Conservation (phyloP, 768 basidiomycete genomes). For the Boletales sp. region DNA sequence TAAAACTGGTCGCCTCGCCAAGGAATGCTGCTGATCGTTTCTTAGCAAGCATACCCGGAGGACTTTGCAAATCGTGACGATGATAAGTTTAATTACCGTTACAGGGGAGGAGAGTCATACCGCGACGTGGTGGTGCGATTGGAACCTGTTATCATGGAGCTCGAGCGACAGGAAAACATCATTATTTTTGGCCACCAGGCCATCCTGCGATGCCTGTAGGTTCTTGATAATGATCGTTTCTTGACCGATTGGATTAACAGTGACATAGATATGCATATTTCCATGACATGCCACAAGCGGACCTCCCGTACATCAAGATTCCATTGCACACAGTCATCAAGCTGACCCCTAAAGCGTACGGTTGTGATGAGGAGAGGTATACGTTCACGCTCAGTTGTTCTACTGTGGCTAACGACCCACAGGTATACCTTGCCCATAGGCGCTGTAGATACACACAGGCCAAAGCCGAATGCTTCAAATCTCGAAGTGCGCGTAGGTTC, state of each 20-base stretch:
- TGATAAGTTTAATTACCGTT: slow-evolving; percentile 99
- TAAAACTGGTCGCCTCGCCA: not conserved
- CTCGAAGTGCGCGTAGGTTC: slow-evolving; percentile 15
- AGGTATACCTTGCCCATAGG: slow-evolving; percentile 88
- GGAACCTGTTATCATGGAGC: slow-evolving; percentile 98
- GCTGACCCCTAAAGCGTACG: slow-evolving; percentile 96
- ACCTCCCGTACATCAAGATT: slow-evolving; percentile 97
- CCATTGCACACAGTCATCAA: slow-evolving; percentile 98
- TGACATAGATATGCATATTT: slow-evolving; percentile 88
- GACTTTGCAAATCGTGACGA: slow-evolving; percentile 98
- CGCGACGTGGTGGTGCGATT: slow-evolving; percentile 93
- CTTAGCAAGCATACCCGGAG: slow-evolving; percentile 89
- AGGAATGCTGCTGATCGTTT: not conserved
- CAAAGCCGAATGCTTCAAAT: slow-evolving; percentile 37
- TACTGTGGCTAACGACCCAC: slow-evolving; percentile 1
- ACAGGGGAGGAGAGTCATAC: slow-evolving; percentile 96
- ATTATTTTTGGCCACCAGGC: slow-evolving; percentile 96
- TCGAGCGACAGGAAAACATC: slow-evolving; percentile 97
- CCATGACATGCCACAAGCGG: slow-evolving; percentile 84
- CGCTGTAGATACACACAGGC: slow-evolving; percentile 92
- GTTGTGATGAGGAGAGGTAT: slow-evolving; percentile 94
- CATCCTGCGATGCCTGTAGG: slow-evolving; percentile 75
- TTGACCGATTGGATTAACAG: not conserved
- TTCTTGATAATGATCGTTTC: not conserved
- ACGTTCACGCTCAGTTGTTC: slow-evolving; percentile 2